Conservation (phyloP, 2,329 filamentous ascomycete species). For the Pseudogymnoascus sp. region DNA sequence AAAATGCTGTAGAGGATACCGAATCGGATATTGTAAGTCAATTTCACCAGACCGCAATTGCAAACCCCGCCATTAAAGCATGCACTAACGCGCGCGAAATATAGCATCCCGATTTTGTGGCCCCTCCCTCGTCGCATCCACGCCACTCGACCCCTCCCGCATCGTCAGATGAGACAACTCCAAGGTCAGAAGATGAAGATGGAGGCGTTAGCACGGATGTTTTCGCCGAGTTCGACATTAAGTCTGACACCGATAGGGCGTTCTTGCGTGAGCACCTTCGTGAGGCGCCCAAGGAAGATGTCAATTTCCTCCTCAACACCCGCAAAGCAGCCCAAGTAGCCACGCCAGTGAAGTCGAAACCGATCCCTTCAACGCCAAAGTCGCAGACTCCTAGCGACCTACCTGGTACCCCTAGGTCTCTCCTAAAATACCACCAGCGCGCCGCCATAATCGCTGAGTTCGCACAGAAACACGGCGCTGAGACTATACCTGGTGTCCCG, state of each 20-base stretch:
- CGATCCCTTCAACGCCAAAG: not conserved
- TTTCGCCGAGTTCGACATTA: not conserved
- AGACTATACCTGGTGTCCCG: not conserved
- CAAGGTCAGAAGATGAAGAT: not conserved
- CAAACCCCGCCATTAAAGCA: not conserved
- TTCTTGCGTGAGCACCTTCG: not conserved
- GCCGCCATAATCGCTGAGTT: not conserved
- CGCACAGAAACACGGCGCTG: not conserved
- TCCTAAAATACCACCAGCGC: conserved; percentile 4
- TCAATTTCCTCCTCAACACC: not conserved
- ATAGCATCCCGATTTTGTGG: conserved; percentile 1
- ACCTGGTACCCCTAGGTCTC: not conserved
- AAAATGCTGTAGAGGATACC: not conserved
- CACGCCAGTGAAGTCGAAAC: not conserved
- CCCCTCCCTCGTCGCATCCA: conserved; percentile 1
- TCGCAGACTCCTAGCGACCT: not conserved
- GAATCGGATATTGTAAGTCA: not conserved
- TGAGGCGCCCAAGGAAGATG: conserved; percentile 3
- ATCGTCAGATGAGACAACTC: not conserved
- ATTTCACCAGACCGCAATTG: not conserved
- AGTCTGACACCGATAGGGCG: not conserved
- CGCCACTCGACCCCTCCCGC: not conserved
- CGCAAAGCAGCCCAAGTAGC: not conserved
- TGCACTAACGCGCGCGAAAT: not conserved
- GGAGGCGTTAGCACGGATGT: not conserved